A percentile compares a stretch with the other conserved stretches of the same genome.
Evolutionary conservation across 2,329 filamentous ascomycete genomes (phyloP).

Genomic region (Fonsecaea monophora): DNA sequence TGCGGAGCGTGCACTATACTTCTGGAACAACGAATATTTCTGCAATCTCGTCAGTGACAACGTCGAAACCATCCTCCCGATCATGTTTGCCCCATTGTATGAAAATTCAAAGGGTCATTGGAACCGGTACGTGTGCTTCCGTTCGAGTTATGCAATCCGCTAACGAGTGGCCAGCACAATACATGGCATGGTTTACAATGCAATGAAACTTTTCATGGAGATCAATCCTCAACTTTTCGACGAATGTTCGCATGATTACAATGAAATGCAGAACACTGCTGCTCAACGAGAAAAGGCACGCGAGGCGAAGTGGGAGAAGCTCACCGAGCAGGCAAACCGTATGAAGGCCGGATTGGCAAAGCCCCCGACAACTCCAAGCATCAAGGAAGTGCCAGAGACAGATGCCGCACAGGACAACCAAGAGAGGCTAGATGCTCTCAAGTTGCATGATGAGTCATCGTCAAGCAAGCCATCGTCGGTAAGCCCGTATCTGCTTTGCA

Average conservation of each 20-base stretch:
- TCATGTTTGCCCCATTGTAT: slow-evolving; percentile 98
- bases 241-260: slow-evolving; percentile 97
- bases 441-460: slow-evolving; percentile 76
- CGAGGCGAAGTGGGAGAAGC: slow-evolving; percentile 86
- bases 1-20: slow-evolving; percentile 94
- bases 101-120: slow-evolving; percentile 99
- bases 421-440: slow-evolving; percentile 85
- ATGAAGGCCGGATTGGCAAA: slow-evolving; percentile 60
- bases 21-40: slow-evolving; percentile 99
- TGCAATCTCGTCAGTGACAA: slow-evolving; percentile 99
- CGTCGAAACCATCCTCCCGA: slow-evolving; percentile 95
- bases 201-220: slow-evolving; percentile 99
- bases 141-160: neutral
- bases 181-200: slow-evolving; percentile 99
- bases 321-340: slow-evolving; percentile 79
- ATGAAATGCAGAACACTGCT: slow-evolving; percentile 91
- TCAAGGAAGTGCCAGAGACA: slow-evolving; percentile 66
- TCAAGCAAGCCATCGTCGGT: slow-evolving; percentile 61
- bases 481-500: slow-evolving; percentile 44
- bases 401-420: slow-evolving; percentile 84
- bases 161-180: slow-evolving; percentile 74
- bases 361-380: slow-evolving; percentile 44
- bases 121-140: slow-evolving; percentile 73
- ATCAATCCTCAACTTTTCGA: slow-evolving; percentile 98
- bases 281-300: slow-evolving; percentile 81